Base-by-base conservation (phyloP, 371 early-diverging fungal genomes). In the Mycotypha africana region DNA sequence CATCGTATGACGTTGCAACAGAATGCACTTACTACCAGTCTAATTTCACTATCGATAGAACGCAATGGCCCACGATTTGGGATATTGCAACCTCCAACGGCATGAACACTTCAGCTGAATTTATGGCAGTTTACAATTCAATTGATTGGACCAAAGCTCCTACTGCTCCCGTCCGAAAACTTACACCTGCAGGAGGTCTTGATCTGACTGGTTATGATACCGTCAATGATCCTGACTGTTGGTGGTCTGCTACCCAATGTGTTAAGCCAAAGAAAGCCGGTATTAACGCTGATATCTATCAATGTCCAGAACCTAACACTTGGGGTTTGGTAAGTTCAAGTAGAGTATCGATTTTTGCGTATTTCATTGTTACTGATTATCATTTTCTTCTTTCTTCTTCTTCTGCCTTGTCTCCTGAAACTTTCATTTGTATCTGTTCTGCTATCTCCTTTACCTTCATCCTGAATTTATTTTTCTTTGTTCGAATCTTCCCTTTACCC, bases 161-260 rank as follows among this genome's bases (percentile, higher is more conserved):
- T 15, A 51, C 58, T 8, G 19, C 62, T 16, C 61, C 63, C 4
- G 32, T 53, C 1, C 40, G 54, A 16, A 47, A 37, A 11, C 30
- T 58, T 16, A 53, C 54, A 8, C 35, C 62, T 28, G 19, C 31
- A n/a, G 62, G 62, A 33, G 49, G 47, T 25, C 51, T 54, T 34
- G 41, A 53, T 20, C 24, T 53, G 14, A 37, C 38, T 12, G 58
- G 60, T 3, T 67, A 67, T 31, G 64, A 72, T 23, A 56, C 52
- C 12, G 51, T 11, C 8, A 52, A 54, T 16, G 73, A 73, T 56
- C 73, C 73, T 36, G 66, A 60, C 31, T 73, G 73, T 45, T 73
- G 73, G 73, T 73, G 73, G 73, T 64, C 69, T 14, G 60, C 69
- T 9, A 57, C 60, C 28, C 60, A 63, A 33, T 73, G 73, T 53